These are phyloP conservation scores for Lippia alba DNA, from an alignment of 305 asterid species.

Conservation along the genomic window DNA sequence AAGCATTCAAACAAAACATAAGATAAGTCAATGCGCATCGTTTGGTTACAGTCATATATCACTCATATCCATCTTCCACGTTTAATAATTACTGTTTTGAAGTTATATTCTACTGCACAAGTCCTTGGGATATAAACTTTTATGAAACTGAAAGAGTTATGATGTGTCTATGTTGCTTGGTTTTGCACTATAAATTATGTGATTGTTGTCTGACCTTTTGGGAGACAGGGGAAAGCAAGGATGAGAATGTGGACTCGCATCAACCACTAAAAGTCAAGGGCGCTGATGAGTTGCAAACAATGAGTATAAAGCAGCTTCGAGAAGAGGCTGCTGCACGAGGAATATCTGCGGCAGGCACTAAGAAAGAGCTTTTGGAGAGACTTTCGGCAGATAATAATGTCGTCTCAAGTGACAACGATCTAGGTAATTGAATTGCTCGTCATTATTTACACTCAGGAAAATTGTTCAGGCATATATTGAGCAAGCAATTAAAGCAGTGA, in stretches of 20 bases:
- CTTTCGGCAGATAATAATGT: conserved; percentile 46
- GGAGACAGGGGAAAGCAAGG: conserved; percentile 32
- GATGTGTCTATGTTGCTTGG: not conserved
- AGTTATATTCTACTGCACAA: not conserved
- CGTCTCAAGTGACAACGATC: conserved; percentile 33
- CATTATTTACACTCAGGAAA: conserved; percentile 20
- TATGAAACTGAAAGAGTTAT: not conserved
- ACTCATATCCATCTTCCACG: conserved; percentile 14
- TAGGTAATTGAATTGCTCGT: conserved; percentile 30
- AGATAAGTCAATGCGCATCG: not conserved
- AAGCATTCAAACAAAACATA: too few relatives aligned
- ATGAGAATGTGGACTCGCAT: conserved; percentile 38
- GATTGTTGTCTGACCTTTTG: conserved; percentile 5
- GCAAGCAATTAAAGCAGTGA: not conserved
- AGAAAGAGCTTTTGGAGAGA: conserved; percentile 66
- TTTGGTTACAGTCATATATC: not conserved
- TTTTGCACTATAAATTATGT: conserved; percentile 4
- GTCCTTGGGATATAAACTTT: not conserved
- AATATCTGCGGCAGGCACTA: conserved; percentile 54
- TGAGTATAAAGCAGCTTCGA: conserved; percentile 65
- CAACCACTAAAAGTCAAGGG: conserved; percentile 39
- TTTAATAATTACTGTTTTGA: not conserved
- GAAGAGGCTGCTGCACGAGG: conserved; percentile 56
- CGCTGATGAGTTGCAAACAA: conserved; percentile 45
- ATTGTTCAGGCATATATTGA: not conserved